Evolutionary conservation across 2,329 filamentous ascomycete species (phyloP).

Genomic region (Botryotinia narcissicola): DNA sequence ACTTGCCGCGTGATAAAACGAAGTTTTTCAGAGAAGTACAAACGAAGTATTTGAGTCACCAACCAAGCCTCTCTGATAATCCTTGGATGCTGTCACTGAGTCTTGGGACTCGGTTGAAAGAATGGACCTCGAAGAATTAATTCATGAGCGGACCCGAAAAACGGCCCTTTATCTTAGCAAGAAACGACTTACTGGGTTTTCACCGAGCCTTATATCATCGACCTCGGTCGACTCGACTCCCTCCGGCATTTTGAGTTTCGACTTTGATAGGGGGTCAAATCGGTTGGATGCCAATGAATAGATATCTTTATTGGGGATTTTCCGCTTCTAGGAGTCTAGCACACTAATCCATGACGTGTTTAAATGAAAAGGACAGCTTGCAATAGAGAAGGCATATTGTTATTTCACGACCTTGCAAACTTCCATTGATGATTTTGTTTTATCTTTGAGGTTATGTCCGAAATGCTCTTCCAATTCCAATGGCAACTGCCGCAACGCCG

Average conservation of each 20-base stretch:
- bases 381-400: not conserved
- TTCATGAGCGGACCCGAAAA: not conserved
- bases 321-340: not conserved
- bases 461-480: not conserved
- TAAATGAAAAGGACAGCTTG: slow-evolving; percentile 10
- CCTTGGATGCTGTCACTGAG: not conserved
- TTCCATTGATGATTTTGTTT: not conserved
- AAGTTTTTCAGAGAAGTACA: slow-evolving; percentile 5
- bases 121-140: not conserved
- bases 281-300: not conserved
- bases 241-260: not conserved
- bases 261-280: not conserved
- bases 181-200: not conserved
- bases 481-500: not conserved
- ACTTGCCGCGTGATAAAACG: slow-evolving; percentile 16
- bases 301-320: not conserved
- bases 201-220: not conserved
- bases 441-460: slow-evolving; percentile 1
- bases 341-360: slow-evolving; percentile 10
- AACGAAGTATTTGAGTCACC: not conserved
- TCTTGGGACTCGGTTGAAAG: not conserved
- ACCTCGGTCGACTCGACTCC: not conserved
- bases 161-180: slow-evolving; percentile 9
- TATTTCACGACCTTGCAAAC: not conserved
- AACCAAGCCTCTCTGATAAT: not conserved